A percentile compares a stretch with the other conserved stretches of the same genome.
These are phyloP conservation scores for Tolypocladium endophyticum DNA, from an alignment of 2,329 filamentous ascomycete species.

Conservation along the genomic window DNA sequence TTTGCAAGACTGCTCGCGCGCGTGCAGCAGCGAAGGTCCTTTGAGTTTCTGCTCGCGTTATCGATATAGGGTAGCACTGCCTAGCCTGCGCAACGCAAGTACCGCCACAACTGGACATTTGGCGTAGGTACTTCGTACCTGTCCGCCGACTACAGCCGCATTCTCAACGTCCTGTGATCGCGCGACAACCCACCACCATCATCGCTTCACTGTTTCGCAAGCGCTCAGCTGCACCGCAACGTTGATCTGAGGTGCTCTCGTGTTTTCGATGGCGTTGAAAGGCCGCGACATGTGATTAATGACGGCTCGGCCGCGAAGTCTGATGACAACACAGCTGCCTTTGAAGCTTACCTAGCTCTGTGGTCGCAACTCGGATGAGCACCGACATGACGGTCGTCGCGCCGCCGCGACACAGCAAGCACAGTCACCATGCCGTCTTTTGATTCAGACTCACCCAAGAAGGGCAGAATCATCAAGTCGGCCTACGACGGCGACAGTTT, in stretches of 20 bases:
- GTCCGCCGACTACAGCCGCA: background rate
- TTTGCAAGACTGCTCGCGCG: background rate
- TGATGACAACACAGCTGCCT: background rate
- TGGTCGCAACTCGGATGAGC: background rate
- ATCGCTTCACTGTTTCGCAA: background rate
- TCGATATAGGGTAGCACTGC: background rate
- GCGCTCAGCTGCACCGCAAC: background rate
- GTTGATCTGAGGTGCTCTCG: background rate
- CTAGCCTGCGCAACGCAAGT: background rate
- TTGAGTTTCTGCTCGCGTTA: background rate
- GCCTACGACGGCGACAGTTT: slow-evolving; percentile 83
- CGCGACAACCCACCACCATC: background rate
- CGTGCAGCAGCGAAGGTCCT: background rate
- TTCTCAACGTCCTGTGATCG: background rate
- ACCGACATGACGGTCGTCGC: background rate
- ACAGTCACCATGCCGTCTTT: slow-evolving; percentile 34
- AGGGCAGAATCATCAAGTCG: slow-evolving; percentile 50
- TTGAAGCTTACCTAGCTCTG: background rate
- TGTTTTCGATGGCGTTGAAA: background rate
- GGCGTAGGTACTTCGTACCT: background rate
- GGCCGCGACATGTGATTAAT: background rate
- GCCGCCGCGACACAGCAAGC: background rate
- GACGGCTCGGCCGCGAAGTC: background rate
- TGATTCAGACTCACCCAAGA: slow-evolving; percentile 37
- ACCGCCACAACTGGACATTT: background rate